phyloP scores from a whole-genome alignment of 768 basidiomycete genomes.

The Suillus luteus region DNA sequence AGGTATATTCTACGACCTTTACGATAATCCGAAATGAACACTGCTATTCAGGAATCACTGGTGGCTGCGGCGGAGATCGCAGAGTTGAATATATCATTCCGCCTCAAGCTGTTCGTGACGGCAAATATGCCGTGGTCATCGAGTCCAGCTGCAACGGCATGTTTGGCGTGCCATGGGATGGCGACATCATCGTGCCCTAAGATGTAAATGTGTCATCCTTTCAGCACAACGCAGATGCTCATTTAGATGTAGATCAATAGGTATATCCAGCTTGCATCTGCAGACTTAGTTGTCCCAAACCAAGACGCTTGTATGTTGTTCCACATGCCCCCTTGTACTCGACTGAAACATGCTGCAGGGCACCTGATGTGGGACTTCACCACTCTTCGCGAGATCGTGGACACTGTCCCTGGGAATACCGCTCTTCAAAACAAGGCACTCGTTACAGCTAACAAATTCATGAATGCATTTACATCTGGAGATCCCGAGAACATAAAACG shows the following conservation, averaged over 20 bases:
- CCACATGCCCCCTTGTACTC: not conserved
- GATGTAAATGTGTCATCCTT: constrained; percentile 54
- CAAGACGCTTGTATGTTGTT: constrained; percentile 55
- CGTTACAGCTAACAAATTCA: constrained; percentile 77
- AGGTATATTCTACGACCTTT: constrained; percentile 40
- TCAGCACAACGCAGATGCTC: constrained; percentile 6
- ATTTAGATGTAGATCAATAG: constrained; percentile 59
- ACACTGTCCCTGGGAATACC: constrained; percentile 77
- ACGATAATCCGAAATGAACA: not conserved
- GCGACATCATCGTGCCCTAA: constrained; percentile 82
- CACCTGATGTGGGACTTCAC: constrained; percentile 85
- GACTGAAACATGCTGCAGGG: constrained; percentile 50
- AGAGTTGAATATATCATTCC: constrained; percentile 96
- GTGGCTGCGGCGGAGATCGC: constrained; percentile 82
- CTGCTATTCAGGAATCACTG: constrained; percentile 72
- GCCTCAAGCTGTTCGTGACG: constrained; percentile 56
- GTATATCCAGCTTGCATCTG: constrained; percentile 70
- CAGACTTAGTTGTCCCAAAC: constrained; percentile 94
- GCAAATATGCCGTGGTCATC: constrained; percentile 68
- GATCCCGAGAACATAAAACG: constrained; percentile 55
- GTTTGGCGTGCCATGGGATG: constrained; percentile 87
- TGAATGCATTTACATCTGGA: constrained; percentile 79
- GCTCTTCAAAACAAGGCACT: constrained; percentile 82
- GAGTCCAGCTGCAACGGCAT: constrained; percentile 92
- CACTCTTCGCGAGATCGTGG: constrained; percentile 71